A percentile compares a stretch with the other conserved stretches of the same genome.
These are phyloP conservation scores for Pycnococcus provasolii DNA, from an alignment of 139 green algal genomes.

Conservation along the genomic window DNA sequence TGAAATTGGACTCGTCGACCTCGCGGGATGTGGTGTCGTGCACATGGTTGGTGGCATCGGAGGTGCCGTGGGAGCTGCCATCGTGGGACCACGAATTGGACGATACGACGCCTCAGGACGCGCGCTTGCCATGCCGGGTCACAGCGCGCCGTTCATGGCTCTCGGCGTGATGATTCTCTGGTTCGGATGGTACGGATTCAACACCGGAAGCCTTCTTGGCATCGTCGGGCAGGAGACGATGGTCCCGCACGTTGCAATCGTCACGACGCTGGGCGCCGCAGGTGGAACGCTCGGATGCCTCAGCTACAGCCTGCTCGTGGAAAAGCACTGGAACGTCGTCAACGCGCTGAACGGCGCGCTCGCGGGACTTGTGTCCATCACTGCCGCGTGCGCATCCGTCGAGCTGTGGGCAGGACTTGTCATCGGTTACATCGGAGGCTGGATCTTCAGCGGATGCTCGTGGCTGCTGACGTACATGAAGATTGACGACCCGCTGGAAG, in stretches of 20 bases:
- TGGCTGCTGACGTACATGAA: conserved; percentile 23
- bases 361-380: conserved; percentile 43
- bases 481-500: conserved; percentile 51
- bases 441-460: conserved; percentile 26
- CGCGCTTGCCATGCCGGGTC: conserved; percentile 51
- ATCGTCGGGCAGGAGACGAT: conserved; percentile 28
- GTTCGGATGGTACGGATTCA: conserved; percentile 63
- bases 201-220: conserved; percentile 31
- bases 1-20: conserved; percentile 42
- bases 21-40: conserved; percentile 46
- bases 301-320: conserved; percentile 28
- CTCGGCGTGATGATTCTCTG: conserved; percentile 51
- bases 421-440: conserved; percentile 37
- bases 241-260: conserved; percentile 34
- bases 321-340: conserved; percentile 20
- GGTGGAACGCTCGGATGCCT: conserved; percentile 34
- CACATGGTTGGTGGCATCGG: conserved; percentile 64
- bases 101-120: conserved; percentile 65
- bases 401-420: conserved; percentile 34
- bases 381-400: conserved; percentile 31
- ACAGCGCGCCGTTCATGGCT: conserved; percentile 31
- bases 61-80: not conserved
- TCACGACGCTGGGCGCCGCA: conserved; percentile 44
- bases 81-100: conserved; percentile 70
- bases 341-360: conserved; percentile 41